phyloP scores from a whole-genome alignment of 768 basidiomycete genomes.

The Suillus plorans region DNA sequence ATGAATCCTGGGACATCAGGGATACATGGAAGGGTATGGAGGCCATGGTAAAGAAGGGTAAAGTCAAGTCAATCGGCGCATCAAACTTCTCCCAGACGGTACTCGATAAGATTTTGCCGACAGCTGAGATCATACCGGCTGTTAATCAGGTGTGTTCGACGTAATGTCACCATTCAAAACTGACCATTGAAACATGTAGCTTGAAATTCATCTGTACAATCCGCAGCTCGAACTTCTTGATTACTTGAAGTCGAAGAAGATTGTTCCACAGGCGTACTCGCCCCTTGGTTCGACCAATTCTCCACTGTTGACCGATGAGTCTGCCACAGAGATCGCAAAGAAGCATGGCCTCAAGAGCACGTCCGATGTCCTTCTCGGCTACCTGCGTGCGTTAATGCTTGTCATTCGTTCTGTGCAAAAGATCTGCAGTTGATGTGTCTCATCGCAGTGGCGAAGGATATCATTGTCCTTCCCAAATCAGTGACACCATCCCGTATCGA shows the following conservation, averaged over 20 bases:
- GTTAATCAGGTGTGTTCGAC: conserved; percentile 61
- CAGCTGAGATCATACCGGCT: conserved; percentile 65
- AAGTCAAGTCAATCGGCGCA: conserved; percentile 65
- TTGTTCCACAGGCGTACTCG: conserved; percentile 77
- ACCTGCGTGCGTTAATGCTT: conserved; percentile 45
- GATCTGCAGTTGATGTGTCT: background rate
- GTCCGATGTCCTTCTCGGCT: conserved; percentile 61
- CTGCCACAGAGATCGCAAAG: conserved; percentile 56
- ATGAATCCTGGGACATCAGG: conserved; percentile 60
- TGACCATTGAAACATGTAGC: conserved; percentile 33
- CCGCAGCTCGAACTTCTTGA: conserved; percentile 67
- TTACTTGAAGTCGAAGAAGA: conserved; percentile 64
- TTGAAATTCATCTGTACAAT: conserved; percentile 75
- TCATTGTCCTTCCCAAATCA: conserved; percentile 74
- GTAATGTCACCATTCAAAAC: background rate
- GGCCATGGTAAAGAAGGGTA: conserved; percentile 64
- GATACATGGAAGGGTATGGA: conserved; percentile 90
- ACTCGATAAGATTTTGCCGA: conserved; percentile 68
- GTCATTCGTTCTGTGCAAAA: conserved; percentile 7
- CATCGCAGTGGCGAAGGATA: conserved; percentile 55
- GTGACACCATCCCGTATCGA: conserved; percentile 70
- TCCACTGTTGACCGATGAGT: conserved; percentile 63
- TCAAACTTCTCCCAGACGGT: conserved; percentile 73
- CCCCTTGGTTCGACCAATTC: conserved; percentile 73
- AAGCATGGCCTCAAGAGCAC: conserved; percentile 50